These are phyloP conservation scores for Lupinus albus DNA, from an alignment of 306 rosid genomes.

Conservation along the genomic window DNA sequence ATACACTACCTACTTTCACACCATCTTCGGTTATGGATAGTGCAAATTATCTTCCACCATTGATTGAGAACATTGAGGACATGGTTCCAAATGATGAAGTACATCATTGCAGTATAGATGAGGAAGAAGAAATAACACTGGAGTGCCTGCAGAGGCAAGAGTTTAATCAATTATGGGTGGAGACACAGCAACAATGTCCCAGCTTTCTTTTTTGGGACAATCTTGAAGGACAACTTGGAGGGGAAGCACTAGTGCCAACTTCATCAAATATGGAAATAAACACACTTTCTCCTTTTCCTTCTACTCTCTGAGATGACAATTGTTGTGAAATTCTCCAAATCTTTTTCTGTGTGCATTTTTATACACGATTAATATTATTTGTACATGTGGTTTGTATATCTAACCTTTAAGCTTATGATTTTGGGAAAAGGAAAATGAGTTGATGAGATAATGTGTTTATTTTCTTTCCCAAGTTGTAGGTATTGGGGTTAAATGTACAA, in stretches of 20 bases:
- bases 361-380: no score
- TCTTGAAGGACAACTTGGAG: conserved; percentile 62
- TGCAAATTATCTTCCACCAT: not conserved
- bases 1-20: conserved; percentile 35
- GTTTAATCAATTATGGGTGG: conserved; percentile 70
- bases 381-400: no score
- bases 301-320: conserved; percentile 49
- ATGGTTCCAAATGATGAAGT: conserved; percentile 48
- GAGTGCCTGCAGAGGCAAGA: conserved; percentile 72
- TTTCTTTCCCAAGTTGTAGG: no score
- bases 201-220: conserved; percentile 87
- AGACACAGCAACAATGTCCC: conserved; percentile 62
- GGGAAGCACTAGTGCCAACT: conserved; percentile 50
- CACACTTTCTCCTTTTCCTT: conserved; percentile 61
- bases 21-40: conserved; percentile 41
- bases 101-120: conserved; percentile 54
- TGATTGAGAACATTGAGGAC: conserved; percentile 3
- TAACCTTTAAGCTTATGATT: no score
- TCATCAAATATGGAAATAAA: conserved; percentile 55
- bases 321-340: not conserved
- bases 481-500: no score
- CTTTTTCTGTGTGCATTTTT: no score
- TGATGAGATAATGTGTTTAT: no score
- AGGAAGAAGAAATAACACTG: conserved; percentile 62
- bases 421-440: no score